Evolutionary conservation across 257 asterid species (phyloP).

Genomic region (Oldenlandia corymbosa): DNA sequence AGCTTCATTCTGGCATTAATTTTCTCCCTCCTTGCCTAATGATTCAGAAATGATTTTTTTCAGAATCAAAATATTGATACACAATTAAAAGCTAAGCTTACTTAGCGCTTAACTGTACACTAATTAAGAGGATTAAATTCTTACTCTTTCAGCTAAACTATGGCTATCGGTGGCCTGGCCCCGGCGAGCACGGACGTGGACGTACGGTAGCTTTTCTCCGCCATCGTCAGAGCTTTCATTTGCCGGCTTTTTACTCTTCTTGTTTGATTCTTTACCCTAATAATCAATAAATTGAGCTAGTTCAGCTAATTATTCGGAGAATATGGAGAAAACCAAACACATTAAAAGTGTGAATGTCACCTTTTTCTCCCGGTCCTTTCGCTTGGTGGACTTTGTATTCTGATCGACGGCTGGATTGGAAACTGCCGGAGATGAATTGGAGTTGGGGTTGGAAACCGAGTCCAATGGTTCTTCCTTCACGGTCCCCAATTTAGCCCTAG

Average conservation of each 20-base stretch:
- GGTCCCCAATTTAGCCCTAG: slow-evolving; percentile 25
- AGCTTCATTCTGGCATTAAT: slow-evolving; percentile 95
- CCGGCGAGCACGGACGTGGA: slow-evolving; percentile 92
- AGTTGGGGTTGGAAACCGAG: slow-evolving; percentile 47
- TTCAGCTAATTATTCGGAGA: neutral
- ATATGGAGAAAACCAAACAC: neutral
- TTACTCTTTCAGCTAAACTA: slow-evolving; percentile 96
- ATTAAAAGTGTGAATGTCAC: slow-evolving; percentile 22
- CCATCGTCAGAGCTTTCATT: slow-evolving; percentile 42
- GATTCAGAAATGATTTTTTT: neutral
- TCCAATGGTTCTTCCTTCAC: slow-evolving; percentile 78
- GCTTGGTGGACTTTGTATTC: slow-evolving; percentile 42
- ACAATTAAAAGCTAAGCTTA: neutral
- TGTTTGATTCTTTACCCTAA: slow-evolving; percentile 54
- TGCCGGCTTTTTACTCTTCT: slow-evolving; percentile 56
- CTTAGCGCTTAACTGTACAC: slow-evolving; percentile 17
- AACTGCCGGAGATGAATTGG: slow-evolving; percentile 39
- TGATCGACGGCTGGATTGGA: slow-evolving; percentile 41
- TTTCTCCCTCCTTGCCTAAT: slow-evolving; percentile 99
- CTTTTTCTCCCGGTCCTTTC: slow-evolving; percentile 85
- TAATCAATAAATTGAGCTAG: neutral
- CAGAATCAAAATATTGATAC: neutral
- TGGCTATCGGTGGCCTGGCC: slow-evolving; percentile 99
- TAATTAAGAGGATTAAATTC: slow-evolving; percentile 7
- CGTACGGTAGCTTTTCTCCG: slow-evolving; percentile 71